Evolutionary conservation across 371 early-diverging fungal species (phyloP), one percentile per base, ranked within the genome.

Genomic region (Rhizopus microsporus): DNA sequence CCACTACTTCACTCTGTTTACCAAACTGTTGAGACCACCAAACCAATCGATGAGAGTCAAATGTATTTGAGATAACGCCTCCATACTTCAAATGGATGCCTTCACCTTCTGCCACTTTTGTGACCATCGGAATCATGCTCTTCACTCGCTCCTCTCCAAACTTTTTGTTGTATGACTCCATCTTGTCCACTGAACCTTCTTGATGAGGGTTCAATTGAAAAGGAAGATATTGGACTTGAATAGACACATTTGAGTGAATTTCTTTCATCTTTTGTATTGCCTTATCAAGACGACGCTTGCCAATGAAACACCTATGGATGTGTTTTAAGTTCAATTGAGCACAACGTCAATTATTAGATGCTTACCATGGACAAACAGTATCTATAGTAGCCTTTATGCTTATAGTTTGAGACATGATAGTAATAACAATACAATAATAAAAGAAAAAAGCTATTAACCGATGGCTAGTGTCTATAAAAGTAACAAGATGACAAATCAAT

Each of bases 31-130:
- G 56, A 0, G 91, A 85, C 74, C 72, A 88, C 39, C 74, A 66
- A 43, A 89, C 72, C 29, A 92, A 65, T 0, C 90, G 87, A 45
- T 92, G 90, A 1, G 88, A 82, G 42, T 88, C 82, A 15, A 88
- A 49, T 0, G 86, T 86, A 60, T 86, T 90, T 43, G 83, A 81
- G 33, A 82, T 69, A 12, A 77, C 68, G 17, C 90, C 91, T 6
- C 75, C 81, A 56, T 83, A 84, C 4, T 59, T 54, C 52, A 90
- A 85, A 13, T 68, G 13, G 46, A 92, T 88, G 2, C 88, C 89
- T 35, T 82, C 86, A 31, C 64, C 75, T 40, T 67, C 46, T n/a
- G 72, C 92, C 0, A 80, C 68, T n/a, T 59, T 44, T n/a, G 78
- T 57, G 69, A 88, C 74, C 8, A 75, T 63, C 33, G 79, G 71